Percentiles rank a stretch among this genome's conserved stretches.
Evolutionary conservation across 2,329 filamentous ascomycete species (phyloP).

Genomic region (Annulohypoxylon truncatum): DNA sequence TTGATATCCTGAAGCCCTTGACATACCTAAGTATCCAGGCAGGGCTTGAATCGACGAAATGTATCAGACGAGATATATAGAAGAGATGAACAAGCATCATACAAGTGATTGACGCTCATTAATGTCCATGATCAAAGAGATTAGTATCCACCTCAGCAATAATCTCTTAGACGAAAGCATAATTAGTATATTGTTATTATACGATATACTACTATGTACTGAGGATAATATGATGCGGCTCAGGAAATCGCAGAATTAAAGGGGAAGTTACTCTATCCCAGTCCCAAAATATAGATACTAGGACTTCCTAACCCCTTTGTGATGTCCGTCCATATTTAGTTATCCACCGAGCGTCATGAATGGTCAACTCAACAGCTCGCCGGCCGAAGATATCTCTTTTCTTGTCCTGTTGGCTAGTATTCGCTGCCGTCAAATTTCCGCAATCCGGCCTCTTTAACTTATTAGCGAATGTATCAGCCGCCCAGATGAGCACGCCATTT

Average conservation of each 20-base stretch:
- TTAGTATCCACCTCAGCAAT: background rate
- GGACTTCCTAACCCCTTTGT: background rate
- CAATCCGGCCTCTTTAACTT: constrained; percentile 67
- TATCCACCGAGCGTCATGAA: constrained; percentile 59
- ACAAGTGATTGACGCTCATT: background rate
- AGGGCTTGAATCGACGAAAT: background rate
- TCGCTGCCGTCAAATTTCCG: constrained; percentile 60
- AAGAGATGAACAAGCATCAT: too few species aligned
- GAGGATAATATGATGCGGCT: background rate
- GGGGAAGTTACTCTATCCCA: too few species aligned
- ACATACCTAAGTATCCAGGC: too few species aligned
- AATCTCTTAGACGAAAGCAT: background rate
- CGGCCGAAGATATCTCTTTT: constrained; percentile 42
- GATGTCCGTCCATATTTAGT: constrained; percentile 58
- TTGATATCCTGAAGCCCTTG: too few species aligned
- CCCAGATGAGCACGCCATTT: constrained; percentile 76
- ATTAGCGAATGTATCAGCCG: constrained; percentile 70
- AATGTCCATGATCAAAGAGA: background rate
- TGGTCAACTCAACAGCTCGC: constrained; percentile 60
- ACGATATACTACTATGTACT: background rate
- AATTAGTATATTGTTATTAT: background rate
- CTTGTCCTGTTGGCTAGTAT: constrained; percentile 49
- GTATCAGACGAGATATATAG: background rate
- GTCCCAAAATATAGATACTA: too few species aligned
- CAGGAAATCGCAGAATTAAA: background rate